Conservation (phyloP, 108 stramenopile species). For the Chaetoceros tenuissimus region DNA sequence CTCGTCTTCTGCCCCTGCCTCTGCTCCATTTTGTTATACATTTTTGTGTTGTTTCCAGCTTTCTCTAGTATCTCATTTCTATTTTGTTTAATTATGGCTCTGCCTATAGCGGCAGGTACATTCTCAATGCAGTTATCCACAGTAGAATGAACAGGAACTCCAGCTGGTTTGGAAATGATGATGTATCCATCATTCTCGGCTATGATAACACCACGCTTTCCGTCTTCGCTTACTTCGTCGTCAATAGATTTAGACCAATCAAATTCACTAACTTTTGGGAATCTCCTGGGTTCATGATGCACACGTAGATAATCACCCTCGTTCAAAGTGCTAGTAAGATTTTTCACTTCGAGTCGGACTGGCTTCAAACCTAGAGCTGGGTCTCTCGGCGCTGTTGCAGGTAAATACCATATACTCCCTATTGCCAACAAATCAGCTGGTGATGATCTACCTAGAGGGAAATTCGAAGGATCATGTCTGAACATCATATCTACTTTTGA, state of each 20-base stretch:
- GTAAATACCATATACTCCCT: slow-evolving; percentile 70
- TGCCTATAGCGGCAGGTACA: slow-evolving; percentile 43
- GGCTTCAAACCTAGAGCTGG: slow-evolving; percentile 42
- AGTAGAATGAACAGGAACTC: slow-evolving; percentile 71
- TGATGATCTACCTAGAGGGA: neutral
- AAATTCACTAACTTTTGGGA: slow-evolving; percentile 41
- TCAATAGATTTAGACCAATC: slow-evolving; percentile 34
- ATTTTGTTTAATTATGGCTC: slow-evolving; percentile 4
- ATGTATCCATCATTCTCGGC: slow-evolving; percentile 39
- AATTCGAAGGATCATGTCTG: neutral
- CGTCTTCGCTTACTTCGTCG: neutral
- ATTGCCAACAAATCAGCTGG: slow-evolving; percentile 48
- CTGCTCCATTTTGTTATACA: slow-evolving; percentile 6
- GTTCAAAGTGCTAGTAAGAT: slow-evolving; percentile 27
- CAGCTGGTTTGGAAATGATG: slow-evolving; percentile 68
- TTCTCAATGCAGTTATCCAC: slow-evolving; percentile 82
- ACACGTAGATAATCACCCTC: slow-evolving; percentile 71
- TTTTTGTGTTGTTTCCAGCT: neutral
- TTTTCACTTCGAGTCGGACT: slow-evolving; percentile 31
- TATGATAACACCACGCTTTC: slow-evolving; percentile 46
- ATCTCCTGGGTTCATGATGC: slow-evolving; percentile 69
- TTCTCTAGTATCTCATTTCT: neutral
- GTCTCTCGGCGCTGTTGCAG: slow-evolving; percentile 17
- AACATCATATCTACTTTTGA: neutral
- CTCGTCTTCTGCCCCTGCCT: slow-evolving; percentile 1